Base-by-base conservation (phyloP, 2,329 filamentous ascomycete genomes). In the Rhynchosporium graminicola region DNA sequence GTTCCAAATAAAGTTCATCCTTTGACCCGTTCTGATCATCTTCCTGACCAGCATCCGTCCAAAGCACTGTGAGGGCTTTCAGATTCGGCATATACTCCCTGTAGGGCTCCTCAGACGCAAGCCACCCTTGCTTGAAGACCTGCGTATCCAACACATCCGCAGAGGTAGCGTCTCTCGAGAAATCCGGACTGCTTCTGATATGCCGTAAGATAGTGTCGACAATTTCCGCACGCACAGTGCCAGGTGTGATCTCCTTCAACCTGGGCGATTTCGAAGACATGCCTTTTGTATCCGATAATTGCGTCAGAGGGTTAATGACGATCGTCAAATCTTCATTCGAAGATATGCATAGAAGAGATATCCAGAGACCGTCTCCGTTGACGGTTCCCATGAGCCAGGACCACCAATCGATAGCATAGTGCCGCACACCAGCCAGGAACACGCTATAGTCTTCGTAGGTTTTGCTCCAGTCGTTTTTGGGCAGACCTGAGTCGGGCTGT, bases 381-480 rank as follows among this genome's bases (percentile, higher is more conserved):
- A 56, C 51, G 8, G 52, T 57, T 36, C 43, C 59, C 29, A 47
- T 33, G 9, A 57, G 51, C 59, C 59, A 61, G 12, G 38, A 55
- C 51, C 59, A 57, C 51, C 51, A 61, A 43, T 61, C 59, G 7
- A 61, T 40, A 46, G 59, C 59, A 36, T 40, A 61, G 51, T 61
- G 51, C 26, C 43, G 31, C 13, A 61, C 20, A 26, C 59, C 51
- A 10, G 40, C 31, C 36, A 57, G 26, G 3, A 56, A 31, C 4
- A 29, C 2, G 8, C 29, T 8, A 13, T 48, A 57, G 4, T 56
- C 45, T 33, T 61, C 51, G 20, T 50, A 55, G 2, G 12, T 45
- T 29, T 20, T 26, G 15, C 54, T 56, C 28, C 33, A 47, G 8
- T 61, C 59, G 4, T 46, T 57, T 15, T n/a, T 47, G n/a, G 59